Conservation (phyloP, 371 early-diverging fungal genomes). For the Syncephalastrum contaminatum region DNA sequence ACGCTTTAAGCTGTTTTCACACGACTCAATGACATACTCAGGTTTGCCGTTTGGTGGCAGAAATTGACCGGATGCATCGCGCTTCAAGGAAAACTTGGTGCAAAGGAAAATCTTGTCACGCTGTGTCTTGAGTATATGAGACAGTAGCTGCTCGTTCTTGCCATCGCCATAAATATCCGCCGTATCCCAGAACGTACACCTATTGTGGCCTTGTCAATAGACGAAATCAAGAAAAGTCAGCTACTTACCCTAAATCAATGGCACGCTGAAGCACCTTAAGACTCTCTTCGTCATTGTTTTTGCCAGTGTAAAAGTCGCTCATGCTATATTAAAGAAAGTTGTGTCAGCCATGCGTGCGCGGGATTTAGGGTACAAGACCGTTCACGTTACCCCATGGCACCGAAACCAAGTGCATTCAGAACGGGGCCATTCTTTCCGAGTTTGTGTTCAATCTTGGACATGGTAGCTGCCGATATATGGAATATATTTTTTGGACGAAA, state of each 20-base stretch:
- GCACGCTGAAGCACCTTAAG: constrained; percentile 35
- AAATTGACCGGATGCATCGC: constrained; percentile 16
- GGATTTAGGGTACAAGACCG: too few species aligned
- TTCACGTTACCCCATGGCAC: too few species aligned
- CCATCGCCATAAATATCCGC: constrained; percentile 25
- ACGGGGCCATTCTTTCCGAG: too few species aligned
- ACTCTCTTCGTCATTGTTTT: constrained; percentile 21
- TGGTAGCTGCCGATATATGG: too few species aligned
- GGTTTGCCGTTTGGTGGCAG: constrained; percentile 38
- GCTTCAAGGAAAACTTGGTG: constrained; percentile 33
- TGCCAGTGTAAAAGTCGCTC: constrained; percentile 22
- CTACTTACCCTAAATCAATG: constrained; percentile 21
- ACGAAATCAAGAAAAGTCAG: too few species aligned
- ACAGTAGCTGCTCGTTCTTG: constrained; percentile 39
- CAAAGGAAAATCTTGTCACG: constrained; percentile 43
- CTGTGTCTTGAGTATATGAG: constrained; percentile 31
- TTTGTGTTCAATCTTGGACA: too few species aligned
- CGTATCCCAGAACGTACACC: constrained; percentile 31
- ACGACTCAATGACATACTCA: constrained; percentile 44
- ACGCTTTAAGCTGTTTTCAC: constrained; percentile 41
- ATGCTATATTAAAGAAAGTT: constrained; percentile 5
- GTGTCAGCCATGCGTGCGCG: too few species aligned
- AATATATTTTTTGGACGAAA: too few species aligned
- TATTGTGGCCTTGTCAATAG: background rate
- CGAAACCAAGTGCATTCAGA: too few species aligned